phyloP scores from a whole-genome alignment of 805 yeast genomes.

The Lipomyces starkeyi region DNA sequence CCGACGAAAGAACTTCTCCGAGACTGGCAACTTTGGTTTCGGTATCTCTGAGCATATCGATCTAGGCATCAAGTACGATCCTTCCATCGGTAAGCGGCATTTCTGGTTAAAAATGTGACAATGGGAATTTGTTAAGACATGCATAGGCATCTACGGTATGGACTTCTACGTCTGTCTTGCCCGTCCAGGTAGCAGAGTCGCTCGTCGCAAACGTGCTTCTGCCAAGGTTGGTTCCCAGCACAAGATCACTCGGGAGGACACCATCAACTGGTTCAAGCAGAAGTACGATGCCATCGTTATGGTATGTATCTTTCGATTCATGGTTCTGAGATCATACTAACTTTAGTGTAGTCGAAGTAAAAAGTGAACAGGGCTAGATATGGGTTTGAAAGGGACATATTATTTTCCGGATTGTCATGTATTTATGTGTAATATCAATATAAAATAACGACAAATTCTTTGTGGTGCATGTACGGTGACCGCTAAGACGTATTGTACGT shows the following conservation, averaged over 20 bases:
- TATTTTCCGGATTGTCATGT: conserved; percentile 7
- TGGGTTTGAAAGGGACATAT: conserved; percentile 1
- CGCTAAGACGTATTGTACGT: too few relatives aligned
- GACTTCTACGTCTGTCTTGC: conserved; percentile 99
- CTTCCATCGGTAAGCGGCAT: conserved; percentile 63
- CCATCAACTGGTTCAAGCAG: conserved; percentile 99
- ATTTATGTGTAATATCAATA: conserved; percentile 12
- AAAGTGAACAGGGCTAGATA: neutral
- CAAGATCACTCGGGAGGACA: conserved; percentile 89
- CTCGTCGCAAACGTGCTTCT: conserved; percentile 91
- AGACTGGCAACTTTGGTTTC: conserved; percentile 99
- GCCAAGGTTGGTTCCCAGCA: conserved; percentile 89
- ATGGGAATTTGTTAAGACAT: neutral
- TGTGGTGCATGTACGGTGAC: too few relatives aligned
- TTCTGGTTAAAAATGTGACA: neutral
- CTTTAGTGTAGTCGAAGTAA: conserved; percentile 14
- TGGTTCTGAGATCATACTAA: conserved; percentile 1
- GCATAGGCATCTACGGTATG: conserved; percentile 94
- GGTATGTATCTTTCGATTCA: conserved; percentile 18
- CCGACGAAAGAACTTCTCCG: conserved; percentile 91
- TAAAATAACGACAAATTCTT: neutral
- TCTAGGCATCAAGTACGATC: conserved; percentile 99
- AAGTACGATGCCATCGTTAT: conserved; percentile 99
- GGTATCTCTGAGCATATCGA: conserved; percentile 99
- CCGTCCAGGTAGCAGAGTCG: conserved; percentile 98